Conservation (phyloP, 305 asterid genomes). For the Petunia hybrid region DNA sequence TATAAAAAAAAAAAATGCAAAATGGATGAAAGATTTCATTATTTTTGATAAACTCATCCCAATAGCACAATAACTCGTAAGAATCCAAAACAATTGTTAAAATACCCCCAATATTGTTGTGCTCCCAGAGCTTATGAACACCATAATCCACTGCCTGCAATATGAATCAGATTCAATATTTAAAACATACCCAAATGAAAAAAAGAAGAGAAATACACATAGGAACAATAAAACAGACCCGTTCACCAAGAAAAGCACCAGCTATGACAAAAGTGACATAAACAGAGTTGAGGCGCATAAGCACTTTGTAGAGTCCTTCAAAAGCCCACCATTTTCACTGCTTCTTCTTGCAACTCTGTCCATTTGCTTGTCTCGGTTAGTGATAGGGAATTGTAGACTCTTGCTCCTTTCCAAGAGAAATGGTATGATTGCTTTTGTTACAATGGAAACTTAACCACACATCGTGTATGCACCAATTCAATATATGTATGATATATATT, state of each 20-base stretch:
- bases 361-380: conserved; percentile 46
- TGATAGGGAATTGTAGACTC: conserved; percentile 17
- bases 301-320: conserved; percentile 76
- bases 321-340: conserved; percentile 60
- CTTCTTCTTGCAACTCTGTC: conserved; percentile 51
- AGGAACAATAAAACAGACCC: conserved; percentile 51
- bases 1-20: too few relatives aligned
- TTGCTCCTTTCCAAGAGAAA: background rate
- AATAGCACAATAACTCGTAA: background rate
- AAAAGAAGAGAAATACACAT: background rate
- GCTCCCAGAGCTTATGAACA: conserved; percentile 75
- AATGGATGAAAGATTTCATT: too few relatives aligned
- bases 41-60: background rate
- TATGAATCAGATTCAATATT: conserved; percentile 28
- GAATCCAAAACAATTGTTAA: background rate
- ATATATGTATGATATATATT: too few relatives aligned
- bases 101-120: conserved; percentile 74
- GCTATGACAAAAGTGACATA: conserved; percentile 87
- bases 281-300: conserved; percentile 87
- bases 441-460: too few relatives aligned
- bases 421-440: background rate
- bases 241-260: conserved; percentile 95
- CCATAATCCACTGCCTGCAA: conserved; percentile 94
- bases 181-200: conserved; percentile 36
- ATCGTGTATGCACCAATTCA: too few relatives aligned